phyloP scores from a whole-genome alignment of 805 yeast species.

The Scheffersomyces amazonensis region DNA sequence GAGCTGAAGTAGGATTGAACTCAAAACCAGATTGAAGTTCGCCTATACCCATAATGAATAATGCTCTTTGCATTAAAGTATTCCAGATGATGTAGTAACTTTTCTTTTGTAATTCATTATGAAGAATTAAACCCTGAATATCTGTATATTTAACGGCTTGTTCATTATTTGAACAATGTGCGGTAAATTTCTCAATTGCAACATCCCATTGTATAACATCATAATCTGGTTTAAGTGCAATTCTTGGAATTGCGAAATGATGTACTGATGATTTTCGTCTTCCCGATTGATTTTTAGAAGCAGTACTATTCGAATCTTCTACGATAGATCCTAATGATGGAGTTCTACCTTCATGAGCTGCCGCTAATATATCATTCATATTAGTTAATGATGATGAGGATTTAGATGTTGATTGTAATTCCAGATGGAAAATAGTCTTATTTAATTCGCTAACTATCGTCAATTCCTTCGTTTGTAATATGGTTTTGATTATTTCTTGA shows the following conservation, averaged over 20 bases:
- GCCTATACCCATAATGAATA: conserved; percentile 32
- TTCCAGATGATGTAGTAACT: conserved; percentile 34
- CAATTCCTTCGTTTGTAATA: conserved; percentile 33
- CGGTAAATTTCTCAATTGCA: conserved; percentile 7
- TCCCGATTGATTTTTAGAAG: neutral
- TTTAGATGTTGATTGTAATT: conserved; percentile 25
- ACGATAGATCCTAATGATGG: conserved; percentile 18
- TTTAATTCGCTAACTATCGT: conserved; percentile 35
- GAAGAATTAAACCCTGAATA: conserved; percentile 35
- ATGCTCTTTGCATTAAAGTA: conserved; percentile 10
- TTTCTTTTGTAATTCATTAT: conserved; percentile 36
- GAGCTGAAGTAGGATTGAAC: no score
- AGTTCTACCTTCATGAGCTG: conserved; percentile 18
- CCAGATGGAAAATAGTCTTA: conserved; percentile 29
- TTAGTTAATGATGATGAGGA: conserved; percentile 30
- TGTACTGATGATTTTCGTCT: conserved; percentile 26
- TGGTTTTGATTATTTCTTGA: conserved; percentile 23
- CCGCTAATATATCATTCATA: conserved; percentile 17
- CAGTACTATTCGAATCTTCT: conserved; percentile 5
- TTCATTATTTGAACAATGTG: conserved; percentile 2
- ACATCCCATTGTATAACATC: conserved; percentile 4
- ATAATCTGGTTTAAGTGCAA: conserved; percentile 29
- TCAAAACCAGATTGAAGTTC: conserved; percentile 20
- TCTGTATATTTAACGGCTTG: conserved; percentile 13
- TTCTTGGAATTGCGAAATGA: conserved; percentile 22